These are phyloP conservation scores for Phytopythium litorale DNA, from an alignment of 352 stramenopile species.

Conservation along the genomic window DNA sequence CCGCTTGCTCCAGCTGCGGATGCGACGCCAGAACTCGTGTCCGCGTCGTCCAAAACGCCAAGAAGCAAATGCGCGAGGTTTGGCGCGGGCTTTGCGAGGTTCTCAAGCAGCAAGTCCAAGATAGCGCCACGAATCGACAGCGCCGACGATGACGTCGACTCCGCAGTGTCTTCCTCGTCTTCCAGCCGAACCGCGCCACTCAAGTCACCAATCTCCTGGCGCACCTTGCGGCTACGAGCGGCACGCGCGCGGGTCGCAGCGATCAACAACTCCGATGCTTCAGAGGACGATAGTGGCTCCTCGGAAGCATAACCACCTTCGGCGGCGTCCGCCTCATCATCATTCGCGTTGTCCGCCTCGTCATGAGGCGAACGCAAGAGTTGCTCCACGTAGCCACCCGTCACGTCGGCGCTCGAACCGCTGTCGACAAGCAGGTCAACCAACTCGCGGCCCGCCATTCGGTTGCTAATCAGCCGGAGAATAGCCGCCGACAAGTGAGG, in stretches of 20 bases:
- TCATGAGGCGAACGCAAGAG: conserved; percentile 45
- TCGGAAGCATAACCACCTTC: not conserved
- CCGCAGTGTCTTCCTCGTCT: conserved; percentile 8
- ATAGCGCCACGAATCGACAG: conserved; percentile 63
- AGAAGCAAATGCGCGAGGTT: conserved; percentile 77
- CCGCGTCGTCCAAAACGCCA: conserved; percentile 32
- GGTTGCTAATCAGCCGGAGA: conserved; percentile 61
- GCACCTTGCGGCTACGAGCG: conserved; percentile 2
- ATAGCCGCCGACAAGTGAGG: conserved; percentile 66
- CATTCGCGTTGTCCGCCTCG: conserved; percentile 10
- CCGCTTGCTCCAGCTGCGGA: not conserved
- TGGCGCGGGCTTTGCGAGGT: conserved; percentile 65
- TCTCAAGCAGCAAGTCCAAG: conserved; percentile 75
- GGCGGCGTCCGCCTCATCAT: conserved; percentile 19
- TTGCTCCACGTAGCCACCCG: conserved; percentile 77
- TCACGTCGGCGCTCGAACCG: conserved; percentile 57
- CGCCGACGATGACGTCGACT: conserved; percentile 9
- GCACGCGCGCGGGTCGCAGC: not conserved
- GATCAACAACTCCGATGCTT: conserved; percentile 9
- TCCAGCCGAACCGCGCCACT: conserved; percentile 2
- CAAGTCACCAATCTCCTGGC: conserved; percentile 10
- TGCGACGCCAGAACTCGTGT: not conserved
- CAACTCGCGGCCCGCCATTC: conserved; percentile 52
- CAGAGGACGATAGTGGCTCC: not conserved
- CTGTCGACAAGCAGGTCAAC: conserved; percentile 71